Evolutionary conservation across 495 filamentous ascomycete species (phyloP).

Genomic region (Hamigera avellanea): DNA sequence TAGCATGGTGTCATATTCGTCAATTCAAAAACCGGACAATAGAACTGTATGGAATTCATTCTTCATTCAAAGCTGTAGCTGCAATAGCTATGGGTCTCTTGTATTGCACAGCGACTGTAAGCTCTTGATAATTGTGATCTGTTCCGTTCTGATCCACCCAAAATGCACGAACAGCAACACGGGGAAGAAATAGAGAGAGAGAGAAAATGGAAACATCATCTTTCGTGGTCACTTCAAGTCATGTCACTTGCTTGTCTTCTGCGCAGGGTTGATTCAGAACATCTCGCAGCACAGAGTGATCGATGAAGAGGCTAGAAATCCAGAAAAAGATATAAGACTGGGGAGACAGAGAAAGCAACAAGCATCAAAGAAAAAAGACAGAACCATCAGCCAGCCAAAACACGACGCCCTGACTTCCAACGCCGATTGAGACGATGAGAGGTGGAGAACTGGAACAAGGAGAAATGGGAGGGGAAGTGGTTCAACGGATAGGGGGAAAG

Average conservation of each 20-base stretch:
- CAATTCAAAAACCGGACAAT: too few species aligned
- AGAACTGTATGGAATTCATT: too few species aligned
- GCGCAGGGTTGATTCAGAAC: conserved; percentile 2
- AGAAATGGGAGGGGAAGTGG: conserved; percentile 6
- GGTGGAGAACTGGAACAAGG: conserved; percentile 7
- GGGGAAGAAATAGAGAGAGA: conserved; percentile 10
- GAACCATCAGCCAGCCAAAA: conserved; percentile 30
- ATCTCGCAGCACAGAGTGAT: conserved; percentile 3
- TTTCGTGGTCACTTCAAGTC: neutral
- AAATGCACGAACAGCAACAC: conserved; percentile 10
- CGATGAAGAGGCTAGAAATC: neutral
- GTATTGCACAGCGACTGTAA: too few species aligned
- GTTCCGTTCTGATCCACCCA: neutral
- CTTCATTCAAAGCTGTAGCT: too few species aligned
- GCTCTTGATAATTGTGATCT: too few species aligned
- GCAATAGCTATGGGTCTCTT: too few species aligned
- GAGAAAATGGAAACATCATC: conserved; percentile 7
- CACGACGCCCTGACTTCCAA: conserved; percentile 37
- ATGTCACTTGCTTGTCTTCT: conserved; percentile 8
- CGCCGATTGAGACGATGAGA: conserved; percentile 32
- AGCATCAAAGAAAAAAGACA: conserved; percentile 14
- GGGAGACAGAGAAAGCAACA: conserved; percentile 14
- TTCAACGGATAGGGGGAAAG: neutral
- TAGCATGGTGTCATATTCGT: too few species aligned
- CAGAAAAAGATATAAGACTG: neutral